Conservation (phyloP, 257 asterid species). For the Nicotiana undulata region DNA sequence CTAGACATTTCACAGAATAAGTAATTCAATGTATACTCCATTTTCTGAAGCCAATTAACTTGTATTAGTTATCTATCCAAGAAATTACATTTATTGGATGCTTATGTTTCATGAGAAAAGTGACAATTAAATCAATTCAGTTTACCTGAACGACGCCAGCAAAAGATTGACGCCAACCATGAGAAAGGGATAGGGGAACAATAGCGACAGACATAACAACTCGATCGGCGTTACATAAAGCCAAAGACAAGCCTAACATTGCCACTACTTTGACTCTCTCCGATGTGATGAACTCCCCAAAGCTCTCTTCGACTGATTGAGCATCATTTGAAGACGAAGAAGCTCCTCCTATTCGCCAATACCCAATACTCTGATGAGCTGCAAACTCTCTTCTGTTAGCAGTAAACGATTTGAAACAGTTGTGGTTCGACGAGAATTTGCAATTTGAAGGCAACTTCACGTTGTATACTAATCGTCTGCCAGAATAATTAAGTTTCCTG, state of each 20-base stretch:
- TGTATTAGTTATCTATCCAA: not conserved
- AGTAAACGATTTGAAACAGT: not conserved
- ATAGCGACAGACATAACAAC: conserved; percentile 99
- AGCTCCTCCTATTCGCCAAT: conserved; percentile 24
- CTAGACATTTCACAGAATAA: not conserved
- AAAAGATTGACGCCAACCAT: conserved; percentile 87
- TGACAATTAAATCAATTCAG: not conserved
- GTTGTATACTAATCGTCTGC: not conserved
- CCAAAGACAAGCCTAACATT: conserved; percentile 89
- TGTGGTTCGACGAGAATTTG: not conserved
- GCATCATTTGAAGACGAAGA: conserved; percentile 31
- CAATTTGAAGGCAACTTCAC: not conserved
- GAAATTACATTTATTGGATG: not conserved
- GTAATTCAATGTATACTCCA: not conserved
- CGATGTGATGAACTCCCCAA: conserved; percentile 82
- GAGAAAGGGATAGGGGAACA: conserved; percentile 68
- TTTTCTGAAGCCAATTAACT: not conserved
- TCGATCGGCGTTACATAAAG: conserved; percentile 90
- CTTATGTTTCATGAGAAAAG: not conserved
- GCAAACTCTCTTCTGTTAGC: not conserved
- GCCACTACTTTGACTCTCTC: conserved; percentile 97
- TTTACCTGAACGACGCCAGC: conserved; percentile 91
- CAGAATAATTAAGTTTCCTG: not conserved
- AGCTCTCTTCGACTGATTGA: conserved; percentile 36
- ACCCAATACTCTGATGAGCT: conserved; percentile 3